phyloP scores from a whole-genome alignment of 2,329 filamentous ascomycete genomes.

The Plectosphaerella plurivora region DNA sequence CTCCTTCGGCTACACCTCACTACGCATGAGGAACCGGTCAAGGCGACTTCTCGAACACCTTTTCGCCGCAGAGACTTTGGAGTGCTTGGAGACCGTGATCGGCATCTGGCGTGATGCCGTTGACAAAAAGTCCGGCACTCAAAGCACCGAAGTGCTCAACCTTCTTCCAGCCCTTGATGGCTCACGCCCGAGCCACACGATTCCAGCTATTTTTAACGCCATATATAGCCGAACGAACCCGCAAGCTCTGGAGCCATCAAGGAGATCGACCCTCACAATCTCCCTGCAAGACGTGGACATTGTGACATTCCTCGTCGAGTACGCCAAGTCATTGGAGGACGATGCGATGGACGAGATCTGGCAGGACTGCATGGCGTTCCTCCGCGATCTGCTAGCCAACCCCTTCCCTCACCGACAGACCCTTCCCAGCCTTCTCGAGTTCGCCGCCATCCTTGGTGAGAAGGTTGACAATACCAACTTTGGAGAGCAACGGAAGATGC shows the following conservation, averaged over 20 bases:
- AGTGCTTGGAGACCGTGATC: constrained; percentile 88
- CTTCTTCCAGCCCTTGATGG: constrained; percentile 88
- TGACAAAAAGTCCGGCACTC: constrained; percentile 38
- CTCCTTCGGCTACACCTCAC: constrained; percentile 85
- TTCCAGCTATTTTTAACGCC: constrained; percentile 92
- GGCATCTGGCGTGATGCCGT: constrained; percentile 68
- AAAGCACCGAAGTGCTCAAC: constrained; percentile 68
- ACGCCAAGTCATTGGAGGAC: constrained; percentile 85
- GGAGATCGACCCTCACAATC: constrained; percentile 85
- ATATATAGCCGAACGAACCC: constrained; percentile 94
- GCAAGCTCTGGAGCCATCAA: constrained; percentile 66
- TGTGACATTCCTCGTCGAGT: constrained; percentile 84
- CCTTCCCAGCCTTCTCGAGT: constrained; percentile 78
- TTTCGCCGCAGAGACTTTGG: constrained; percentile 85
- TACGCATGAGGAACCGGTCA: constrained; percentile 86
- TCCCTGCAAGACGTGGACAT: constrained; percentile 79
- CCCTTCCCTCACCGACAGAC: constrained; percentile 93
- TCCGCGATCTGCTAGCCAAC: constrained; percentile 85
- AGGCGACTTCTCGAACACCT: constrained; percentile 86
- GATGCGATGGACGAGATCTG: constrained; percentile 98
- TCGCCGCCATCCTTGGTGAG: constrained; percentile 82
- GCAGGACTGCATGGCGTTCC: constrained; percentile 87
- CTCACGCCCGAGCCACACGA: constrained; percentile 83
- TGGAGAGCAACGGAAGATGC: constrained; percentile 89
- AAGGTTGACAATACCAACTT: constrained; percentile 99